Evolutionary conservation across 139 green algal genomes (phyloP), one percentile per base, ranked within the genome.

Genomic region (Picochlorum sp.): DNA sequence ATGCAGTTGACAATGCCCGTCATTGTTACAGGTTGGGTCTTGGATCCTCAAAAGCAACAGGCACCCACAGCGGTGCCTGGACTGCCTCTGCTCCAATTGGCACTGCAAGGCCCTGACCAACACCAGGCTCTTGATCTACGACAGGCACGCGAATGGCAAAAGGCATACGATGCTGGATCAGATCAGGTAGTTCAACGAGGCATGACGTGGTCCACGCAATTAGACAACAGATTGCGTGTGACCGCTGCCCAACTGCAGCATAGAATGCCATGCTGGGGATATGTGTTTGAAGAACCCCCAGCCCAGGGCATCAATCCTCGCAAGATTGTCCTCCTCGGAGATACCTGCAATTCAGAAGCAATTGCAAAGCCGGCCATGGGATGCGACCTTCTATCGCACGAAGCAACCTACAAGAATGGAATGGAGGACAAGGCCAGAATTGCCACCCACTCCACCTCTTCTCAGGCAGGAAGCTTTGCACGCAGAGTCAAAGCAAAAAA

Each of bases 321-420:
- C 16, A 87, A 95, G 67, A 81, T 92, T n/a, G 82, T 95, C 1
- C 72, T 97, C 4, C 73, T 98, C 63, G 92, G 92, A 0, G 92
- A 98, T 78, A 98, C 92, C 10, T 84, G 86, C 44, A 70, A 90
- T 74, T 89, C 78, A 1, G 10, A 54, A 2, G 65, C 80, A 34
- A 88, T 98, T 8, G 79, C 72, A 0, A 61, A 70, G 0, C 34
- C 85, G 23, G 89, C 83, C 0, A 38, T 60, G 4, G 78, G 75
- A 16, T 74, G 63, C 26, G 90, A 95, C 70, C 28, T 97, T 18
- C 32, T 98, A 11, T 86, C 88, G 0, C 92, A 98, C 66, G 92
- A 98, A 68, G 85, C 85, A 28, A 98, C 92, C 3, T 98, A 96
- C 63, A 60, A 63, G 16, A 44, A 49, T 4, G 63, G 63, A 49